phyloP scores from a whole-genome alignment of 2,329 filamentous ascomycete species.

The Colletotrichum brevisporum region DNA sequence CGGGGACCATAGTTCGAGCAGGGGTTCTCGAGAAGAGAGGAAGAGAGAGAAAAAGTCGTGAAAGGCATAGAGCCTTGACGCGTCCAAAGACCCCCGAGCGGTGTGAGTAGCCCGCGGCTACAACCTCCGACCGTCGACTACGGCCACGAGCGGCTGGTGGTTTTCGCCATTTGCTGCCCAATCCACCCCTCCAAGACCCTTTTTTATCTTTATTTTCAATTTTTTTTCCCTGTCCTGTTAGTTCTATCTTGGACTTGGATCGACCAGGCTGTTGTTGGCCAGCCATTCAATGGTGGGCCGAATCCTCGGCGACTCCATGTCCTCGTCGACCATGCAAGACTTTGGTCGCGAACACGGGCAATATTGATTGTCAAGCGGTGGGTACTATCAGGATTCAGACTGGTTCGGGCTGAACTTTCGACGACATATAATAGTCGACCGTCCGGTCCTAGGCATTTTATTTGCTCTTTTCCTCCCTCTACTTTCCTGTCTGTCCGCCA shows the following conservation, averaged over 20 bases:
- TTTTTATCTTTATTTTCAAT: not conserved
- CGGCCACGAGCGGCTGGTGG: not conserved
- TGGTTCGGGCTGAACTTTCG: constrained; percentile 20
- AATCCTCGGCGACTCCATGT: constrained; percentile 33
- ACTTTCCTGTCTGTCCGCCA: constrained; percentile 13
- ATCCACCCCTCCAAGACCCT: constrained; percentile 23
- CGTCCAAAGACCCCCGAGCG: constrained; percentile 28
- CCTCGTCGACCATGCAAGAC: not conserved
- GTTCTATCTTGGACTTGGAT: too few relatives aligned
- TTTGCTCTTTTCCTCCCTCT: not conserved
- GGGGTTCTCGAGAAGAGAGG: not conserved
- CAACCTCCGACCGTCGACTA: not conserved
- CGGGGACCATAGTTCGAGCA: constrained; percentile 9
- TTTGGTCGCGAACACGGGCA: not conserved
- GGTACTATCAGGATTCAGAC: constrained; percentile 1
- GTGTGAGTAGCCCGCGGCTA: constrained; percentile 23
- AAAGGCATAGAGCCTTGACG: constrained; percentile 26
- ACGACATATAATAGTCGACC: constrained; percentile 38
- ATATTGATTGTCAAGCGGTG: constrained; percentile 23
- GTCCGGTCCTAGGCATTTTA: constrained; percentile 19
- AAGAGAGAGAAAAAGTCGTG: constrained; percentile 13
- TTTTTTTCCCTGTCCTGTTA: too few relatives aligned
- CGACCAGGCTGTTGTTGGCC: constrained; percentile 16
- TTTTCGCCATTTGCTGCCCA: constrained; percentile 35
- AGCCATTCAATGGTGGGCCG: constrained; percentile 35